Evolutionary conservation across 73 alveolate species (phyloP), one percentile per base, ranked within the genome.

Genomic region (Paramecium sexaurelia): DNA sequence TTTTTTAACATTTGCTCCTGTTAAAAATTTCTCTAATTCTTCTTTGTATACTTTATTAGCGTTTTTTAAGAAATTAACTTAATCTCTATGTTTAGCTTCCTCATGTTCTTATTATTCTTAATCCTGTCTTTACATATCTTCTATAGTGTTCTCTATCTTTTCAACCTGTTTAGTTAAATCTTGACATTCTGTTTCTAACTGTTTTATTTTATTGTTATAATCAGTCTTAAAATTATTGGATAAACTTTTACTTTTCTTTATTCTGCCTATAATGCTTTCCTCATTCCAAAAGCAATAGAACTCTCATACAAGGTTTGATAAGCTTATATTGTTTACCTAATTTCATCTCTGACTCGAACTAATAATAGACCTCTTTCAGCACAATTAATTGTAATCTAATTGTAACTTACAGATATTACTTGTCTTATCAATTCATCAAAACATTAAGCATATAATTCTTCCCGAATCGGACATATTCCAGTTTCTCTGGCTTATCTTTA

Each of bases 381-480:
- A 85, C 99, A 98, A 90, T 96, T 96, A 67, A 98, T 98, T 40
- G 99, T 98, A 68, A 98, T 98, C 95, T 98, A 41, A 36, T 47
- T 83, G 37, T 37, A 56, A 35, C 27, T 13, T 40, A 29, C 45
- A 35, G 5, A 47, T 15, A 29, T 13, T 43, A 56, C 92, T 89
- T 93, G 94, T 27, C 98, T 92, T 90, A 98, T 98, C 85, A 99
- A 95, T 95, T 99, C 99, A 91, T 99, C 99, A 85, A 99, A 99
- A 93, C 99, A 98, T 93, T 99, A 98, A 57, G 99, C 96, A 92
- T 99, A 99, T 36, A 99, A 97, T 92, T 99, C 99, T 94, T 98
- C 99, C 47, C 99, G 94, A 75, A 98, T 97, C 0, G 99, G 99
- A 90, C 99, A 99, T 19, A 99, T 97, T 27, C 99, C 99, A 13